A percentile compares a stretch with the other conserved stretches of the same genome.
These are phyloP conservation scores for Pseudisothecium myosuroides DNA, from an alignment of 225 moss, liverwort and hornwort genomes.

Conservation along the genomic window DNA sequence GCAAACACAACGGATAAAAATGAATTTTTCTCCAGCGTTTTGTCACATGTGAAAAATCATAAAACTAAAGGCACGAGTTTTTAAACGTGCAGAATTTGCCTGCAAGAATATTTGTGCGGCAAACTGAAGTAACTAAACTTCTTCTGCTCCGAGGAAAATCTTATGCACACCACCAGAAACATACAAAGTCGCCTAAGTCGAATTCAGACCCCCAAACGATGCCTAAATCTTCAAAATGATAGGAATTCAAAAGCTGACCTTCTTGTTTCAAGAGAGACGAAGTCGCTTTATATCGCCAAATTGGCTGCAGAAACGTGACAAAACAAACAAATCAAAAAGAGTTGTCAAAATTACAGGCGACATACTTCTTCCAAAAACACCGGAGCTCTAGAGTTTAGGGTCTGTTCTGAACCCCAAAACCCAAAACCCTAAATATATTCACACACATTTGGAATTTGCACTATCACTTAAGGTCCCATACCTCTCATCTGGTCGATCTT, in stretches of 20 bases:
- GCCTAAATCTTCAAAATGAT: background rate
- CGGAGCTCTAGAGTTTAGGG: background rate
- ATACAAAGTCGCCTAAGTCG: background rate
- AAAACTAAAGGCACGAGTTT: background rate
- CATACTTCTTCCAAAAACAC: background rate
- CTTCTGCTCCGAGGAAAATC: background rate
- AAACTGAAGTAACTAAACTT: background rate
- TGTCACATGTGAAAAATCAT: background rate
- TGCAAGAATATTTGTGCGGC: background rate
- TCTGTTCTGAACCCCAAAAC: background rate
- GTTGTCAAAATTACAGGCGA: background rate
- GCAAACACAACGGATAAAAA: background rate
- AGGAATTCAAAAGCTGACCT: conserved; percentile 21
- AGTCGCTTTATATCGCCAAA: conserved; percentile 82
- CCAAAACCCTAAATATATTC: background rate
- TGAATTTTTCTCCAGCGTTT: background rate
- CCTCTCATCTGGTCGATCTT: conserved; percentile 93
- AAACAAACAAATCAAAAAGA: background rate
- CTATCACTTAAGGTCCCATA: background rate
- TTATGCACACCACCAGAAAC: background rate
- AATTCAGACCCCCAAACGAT: background rate
- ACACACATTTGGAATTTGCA: background rate
- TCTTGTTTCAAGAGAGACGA: conserved; percentile 84
- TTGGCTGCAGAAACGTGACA: conserved; percentile 76
- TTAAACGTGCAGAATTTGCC: background rate